A percentile compares a stretch with the other conserved stretches of the same genome.
Conservation (phyloP, 768 basidiomycete genomes). For the Mycena vitilis region DNA sequence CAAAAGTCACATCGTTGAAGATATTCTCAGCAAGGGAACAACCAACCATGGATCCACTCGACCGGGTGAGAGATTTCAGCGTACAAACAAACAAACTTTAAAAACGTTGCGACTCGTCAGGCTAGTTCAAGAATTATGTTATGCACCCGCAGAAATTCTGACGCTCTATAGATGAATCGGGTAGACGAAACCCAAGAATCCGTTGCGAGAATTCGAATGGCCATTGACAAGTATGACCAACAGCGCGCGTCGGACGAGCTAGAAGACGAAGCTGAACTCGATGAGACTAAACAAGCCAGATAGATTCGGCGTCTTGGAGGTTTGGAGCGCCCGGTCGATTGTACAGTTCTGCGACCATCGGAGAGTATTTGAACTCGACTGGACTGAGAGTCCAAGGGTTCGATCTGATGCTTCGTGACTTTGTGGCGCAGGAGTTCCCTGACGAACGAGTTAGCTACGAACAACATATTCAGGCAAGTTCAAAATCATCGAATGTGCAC, state of each 20-base stretch:
- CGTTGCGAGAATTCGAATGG: constrained; percentile 42
- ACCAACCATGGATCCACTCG: constrained; percentile 44
- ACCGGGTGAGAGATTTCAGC: constrained; percentile 45
- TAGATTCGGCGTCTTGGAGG: constrained; percentile 1
- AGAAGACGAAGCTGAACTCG: constrained; percentile 5
- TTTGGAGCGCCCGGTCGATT: constrained; percentile 1
- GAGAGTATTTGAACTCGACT: neutral
- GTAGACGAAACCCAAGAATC: constrained; percentile 45
- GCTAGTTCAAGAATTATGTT: constrained; percentile 41
- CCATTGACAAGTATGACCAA: constrained; percentile 38
- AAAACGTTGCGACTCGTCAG: constrained; percentile 46
- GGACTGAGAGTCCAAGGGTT: neutral
- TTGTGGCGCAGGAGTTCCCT: constrained; percentile 6
- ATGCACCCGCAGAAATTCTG: no score
- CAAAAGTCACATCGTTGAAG: constrained; percentile 37
- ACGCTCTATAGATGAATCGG: constrained; percentile 41
- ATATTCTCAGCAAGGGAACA: constrained; percentile 43
- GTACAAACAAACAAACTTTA: constrained; percentile 45
- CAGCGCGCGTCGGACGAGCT: constrained; percentile 6
- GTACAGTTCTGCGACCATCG: constrained; percentile 4
- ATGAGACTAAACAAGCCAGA: neutral
- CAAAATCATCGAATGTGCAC: neutral
- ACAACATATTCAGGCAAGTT: constrained; percentile 9
- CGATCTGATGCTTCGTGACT: constrained; percentile 12
- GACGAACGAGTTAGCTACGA: constrained; percentile 11